A percentile compares a stretch with the other conserved stretches of the same genome.
These are phyloP conservation scores for Penicillium sp. DNA, from an alignment of 2,329 filamentous ascomycete species.

Conservation along the genomic window DNA sequence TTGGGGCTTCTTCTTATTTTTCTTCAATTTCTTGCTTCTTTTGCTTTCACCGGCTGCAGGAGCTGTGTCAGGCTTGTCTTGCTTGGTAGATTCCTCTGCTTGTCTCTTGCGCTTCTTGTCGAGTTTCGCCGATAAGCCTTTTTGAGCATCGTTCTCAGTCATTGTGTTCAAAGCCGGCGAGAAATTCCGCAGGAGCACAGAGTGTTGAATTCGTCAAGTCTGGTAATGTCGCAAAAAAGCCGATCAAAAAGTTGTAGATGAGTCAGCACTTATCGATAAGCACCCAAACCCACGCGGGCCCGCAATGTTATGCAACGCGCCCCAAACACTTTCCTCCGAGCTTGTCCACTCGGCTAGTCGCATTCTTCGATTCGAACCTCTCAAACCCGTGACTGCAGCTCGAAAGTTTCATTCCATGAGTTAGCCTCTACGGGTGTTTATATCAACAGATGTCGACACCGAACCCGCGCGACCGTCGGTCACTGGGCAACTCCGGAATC, in stretches of 20 bases:
- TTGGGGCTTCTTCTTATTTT: slow-evolving; percentile 23
- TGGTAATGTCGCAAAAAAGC: slow-evolving; percentile 13
- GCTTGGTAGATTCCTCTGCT: slow-evolving; percentile 28
- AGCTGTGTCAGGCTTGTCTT: slow-evolving; percentile 21
- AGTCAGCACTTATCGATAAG: slow-evolving; percentile 36
- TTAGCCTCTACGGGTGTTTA: neutral
- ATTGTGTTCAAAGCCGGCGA: slow-evolving; percentile 8
- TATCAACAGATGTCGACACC: slow-evolving; percentile 26
- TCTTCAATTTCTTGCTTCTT: slow-evolving; percentile 27
- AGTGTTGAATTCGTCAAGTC: neutral
- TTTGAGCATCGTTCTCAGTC: slow-evolving; percentile 17
- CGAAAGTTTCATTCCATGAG: too few relatives aligned
- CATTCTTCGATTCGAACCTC: too few relatives aligned
- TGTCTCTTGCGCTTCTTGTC: slow-evolving; percentile 41
- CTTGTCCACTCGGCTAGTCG: too few relatives aligned
- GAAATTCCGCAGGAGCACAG: neutral
- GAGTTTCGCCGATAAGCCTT: slow-evolving; percentile 30
- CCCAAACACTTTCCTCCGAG: slow-evolving; percentile 5
- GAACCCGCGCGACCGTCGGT: slow-evolving; percentile 25
- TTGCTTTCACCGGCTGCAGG: slow-evolving; percentile 27
- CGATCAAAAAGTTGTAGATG: slow-evolving; percentile 15
- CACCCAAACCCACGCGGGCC: slow-evolving; percentile 13
- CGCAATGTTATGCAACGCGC: slow-evolving; percentile 18
- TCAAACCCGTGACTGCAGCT: too few relatives aligned
- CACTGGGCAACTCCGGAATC: slow-evolving; percentile 21